Conservation (phyloP, 345 rosid genomes). For the Garcia nutans region DNA sequence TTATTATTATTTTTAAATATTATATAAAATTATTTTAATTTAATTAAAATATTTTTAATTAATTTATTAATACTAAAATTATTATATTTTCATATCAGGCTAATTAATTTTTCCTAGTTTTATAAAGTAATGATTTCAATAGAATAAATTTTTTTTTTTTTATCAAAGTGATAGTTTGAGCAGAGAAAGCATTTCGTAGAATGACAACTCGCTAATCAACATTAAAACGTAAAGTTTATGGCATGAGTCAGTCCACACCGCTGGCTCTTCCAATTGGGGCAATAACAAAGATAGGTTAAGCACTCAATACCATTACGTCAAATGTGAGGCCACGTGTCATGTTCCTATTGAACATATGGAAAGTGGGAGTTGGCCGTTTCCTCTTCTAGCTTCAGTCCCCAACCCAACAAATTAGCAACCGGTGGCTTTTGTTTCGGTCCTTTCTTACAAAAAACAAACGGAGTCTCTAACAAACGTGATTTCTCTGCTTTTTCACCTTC, state of each 20-base stretch:
- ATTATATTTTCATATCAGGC: no score
- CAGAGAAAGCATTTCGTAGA: no score
- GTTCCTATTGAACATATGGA: not conserved
- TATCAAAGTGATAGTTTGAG: no score
- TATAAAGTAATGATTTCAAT: no score
- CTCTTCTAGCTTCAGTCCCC: not conserved
- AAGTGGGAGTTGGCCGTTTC: slow-evolving; percentile 24
- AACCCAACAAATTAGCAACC: slow-evolving; percentile 32
- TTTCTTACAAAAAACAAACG: not conserved
- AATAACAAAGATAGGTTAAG: not conserved
- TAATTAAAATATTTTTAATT: no score
- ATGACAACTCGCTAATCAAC: not conserved
- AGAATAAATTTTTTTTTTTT: no score
- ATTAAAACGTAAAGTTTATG: not conserved
- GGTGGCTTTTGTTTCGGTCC: slow-evolving; percentile 30
- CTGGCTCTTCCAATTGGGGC: not conserved
- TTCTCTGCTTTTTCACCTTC: not conserved
- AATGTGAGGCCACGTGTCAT: slow-evolving; percentile 16
- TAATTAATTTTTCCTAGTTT: no score
- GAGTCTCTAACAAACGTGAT: not conserved
- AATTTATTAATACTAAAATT: no score
- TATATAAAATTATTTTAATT: no score
- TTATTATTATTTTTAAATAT: no score
- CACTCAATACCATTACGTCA: not conserved
- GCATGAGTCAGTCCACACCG: not conserved